phyloP scores from a whole-genome alignment of 306 rosid species.

The Sicyos edulis region DNA sequence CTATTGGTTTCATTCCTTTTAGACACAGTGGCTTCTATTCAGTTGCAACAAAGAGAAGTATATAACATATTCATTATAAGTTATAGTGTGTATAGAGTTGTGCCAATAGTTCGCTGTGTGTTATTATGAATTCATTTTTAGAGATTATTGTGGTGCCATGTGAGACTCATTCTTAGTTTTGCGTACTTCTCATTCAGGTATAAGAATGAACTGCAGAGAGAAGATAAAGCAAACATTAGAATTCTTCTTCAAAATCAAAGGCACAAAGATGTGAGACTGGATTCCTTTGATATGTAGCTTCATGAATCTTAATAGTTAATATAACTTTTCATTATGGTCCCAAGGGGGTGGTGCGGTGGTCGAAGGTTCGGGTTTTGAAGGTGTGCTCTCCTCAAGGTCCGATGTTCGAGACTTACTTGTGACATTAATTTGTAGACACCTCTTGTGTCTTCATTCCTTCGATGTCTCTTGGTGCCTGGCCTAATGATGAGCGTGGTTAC shows the following conservation, averaged over 20 bases:
- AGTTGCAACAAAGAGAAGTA: too few relatives aligned
- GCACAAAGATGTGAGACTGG: conserved; percentile 62
- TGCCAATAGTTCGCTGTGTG: not conserved
- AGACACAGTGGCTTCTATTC: not conserved
- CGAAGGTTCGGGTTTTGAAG: too few relatives aligned
- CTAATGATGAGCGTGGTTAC: too few relatives aligned
- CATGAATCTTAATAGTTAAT: not conserved
- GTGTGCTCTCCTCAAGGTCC: too few relatives aligned
- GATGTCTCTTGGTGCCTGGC: too few relatives aligned
- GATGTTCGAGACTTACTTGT: too few relatives aligned
- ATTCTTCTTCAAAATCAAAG: conserved; percentile 57
- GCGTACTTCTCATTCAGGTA: conserved; percentile 50
- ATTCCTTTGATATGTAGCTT: conserved; percentile 5
- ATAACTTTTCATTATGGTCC: not conserved
- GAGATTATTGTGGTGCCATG: not conserved
- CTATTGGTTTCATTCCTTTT: not conserved
- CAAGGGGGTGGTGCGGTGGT: too few relatives aligned
- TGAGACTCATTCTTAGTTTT: not conserved
- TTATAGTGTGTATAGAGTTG: not conserved
- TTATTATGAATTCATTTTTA: not conserved
- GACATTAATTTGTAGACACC: too few relatives aligned
- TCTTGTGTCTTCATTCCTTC: too few relatives aligned
- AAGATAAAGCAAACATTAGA: conserved; percentile 67
- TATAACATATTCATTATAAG: not conserved
- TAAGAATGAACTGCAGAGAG: conserved; percentile 69